Evolutionary conservation across 208 protist species (phyloP).

Genomic region (Wallacemonas sp.): DNA sequence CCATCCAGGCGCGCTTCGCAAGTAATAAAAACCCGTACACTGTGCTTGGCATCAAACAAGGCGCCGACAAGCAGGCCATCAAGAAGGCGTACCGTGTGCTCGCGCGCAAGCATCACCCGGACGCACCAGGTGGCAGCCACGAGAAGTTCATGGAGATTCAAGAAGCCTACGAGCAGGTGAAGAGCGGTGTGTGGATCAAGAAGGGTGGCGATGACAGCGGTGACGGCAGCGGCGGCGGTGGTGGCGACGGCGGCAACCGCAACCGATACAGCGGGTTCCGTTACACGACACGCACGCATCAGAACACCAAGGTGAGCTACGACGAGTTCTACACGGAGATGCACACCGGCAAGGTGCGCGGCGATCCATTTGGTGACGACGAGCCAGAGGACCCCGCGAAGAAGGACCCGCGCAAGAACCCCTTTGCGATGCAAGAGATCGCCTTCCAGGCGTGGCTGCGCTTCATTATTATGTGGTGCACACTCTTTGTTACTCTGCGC

Average conservation of each 20-base stretch:
- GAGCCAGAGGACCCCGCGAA: slow-evolving; percentile 27
- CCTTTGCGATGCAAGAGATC: slow-evolving; percentile 77
- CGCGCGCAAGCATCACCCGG: slow-evolving; percentile 89
- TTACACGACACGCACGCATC: slow-evolving; percentile 81
- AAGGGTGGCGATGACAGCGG: slow-evolving; percentile 30
- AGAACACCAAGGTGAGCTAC: slow-evolving; percentile 84
- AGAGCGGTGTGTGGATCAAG: slow-evolving; percentile 84
- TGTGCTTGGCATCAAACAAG: slow-evolving; percentile 85
- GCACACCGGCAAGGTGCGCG: slow-evolving; percentile 85
- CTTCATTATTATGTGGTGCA: slow-evolving; percentile 85
- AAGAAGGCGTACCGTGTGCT: slow-evolving; percentile 91
- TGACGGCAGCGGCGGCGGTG: slow-evolving; percentile 16
- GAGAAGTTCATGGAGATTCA: slow-evolving; percentile 91
- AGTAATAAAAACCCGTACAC: slow-evolving; percentile 88
- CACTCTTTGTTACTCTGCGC: slow-evolving; percentile 66
- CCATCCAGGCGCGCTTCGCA: slow-evolving; percentile 30
- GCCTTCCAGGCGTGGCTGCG: slow-evolving; percentile 86
- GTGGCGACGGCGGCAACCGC: slow-evolving; percentile 33
- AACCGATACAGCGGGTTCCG: slow-evolving; percentile 88
- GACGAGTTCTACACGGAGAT: slow-evolving; percentile 91
- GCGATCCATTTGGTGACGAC: slow-evolving; percentile 77
- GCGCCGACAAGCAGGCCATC: slow-evolving; percentile 78
- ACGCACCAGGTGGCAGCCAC: slow-evolving; percentile 83
- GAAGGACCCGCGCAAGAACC: slow-evolving; percentile 73
- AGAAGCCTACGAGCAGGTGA: slow-evolving; percentile 88